Base-by-base conservation (phyloP, 305 asterid species). In the Solanum hybrid region DNA sequence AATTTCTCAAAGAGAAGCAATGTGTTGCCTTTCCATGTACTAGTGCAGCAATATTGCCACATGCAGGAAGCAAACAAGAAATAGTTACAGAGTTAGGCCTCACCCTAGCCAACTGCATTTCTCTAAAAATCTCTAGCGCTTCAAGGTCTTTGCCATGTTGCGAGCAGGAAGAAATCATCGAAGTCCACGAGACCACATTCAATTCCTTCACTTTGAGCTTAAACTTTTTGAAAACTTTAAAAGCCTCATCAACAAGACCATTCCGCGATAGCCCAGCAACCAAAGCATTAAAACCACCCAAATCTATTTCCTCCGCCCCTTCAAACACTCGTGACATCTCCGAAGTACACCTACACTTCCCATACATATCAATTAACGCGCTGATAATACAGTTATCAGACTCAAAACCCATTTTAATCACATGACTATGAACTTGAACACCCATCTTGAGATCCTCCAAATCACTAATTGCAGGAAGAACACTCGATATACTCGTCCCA, bases 151-250 rank as follows among this genome's bases (percentile, higher is more conserved):
- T 95, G 28, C 99, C 99, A 86, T 95, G 95, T 88, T 97, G 99
- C 14, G 98, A 93, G 92, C 98, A 97, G 90, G 97, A 95, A 90
- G 98, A 95, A 40, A 97, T 95, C 87, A 94, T 92, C 9, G 99
- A 97, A 90, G 99, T 97, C 99, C 99, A 97, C 2, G 99, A 96
- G 90, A 97, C 98, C 42, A 97, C 98, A 89, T 97, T 95, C 91
- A 96, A 85, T 86, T 95, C 97, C 91, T 91, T 92, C 82, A 93
- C 94, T 78, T 86, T 91, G 87, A 88, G 91, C 81, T 89, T 92
- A 73, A 92, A 93, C 40, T 92, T 87, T 92, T 92, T 91, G 90
- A 96, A 97, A 10, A 92, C 88, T 61, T 36, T 89, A 74, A 97
- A 89, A 2, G 99, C 97, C 87, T 95, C 92, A 73, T 95, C 97